Base-by-base conservation (phyloP, 139 green algal species). In the Ettlia oleoabundans region DNA sequence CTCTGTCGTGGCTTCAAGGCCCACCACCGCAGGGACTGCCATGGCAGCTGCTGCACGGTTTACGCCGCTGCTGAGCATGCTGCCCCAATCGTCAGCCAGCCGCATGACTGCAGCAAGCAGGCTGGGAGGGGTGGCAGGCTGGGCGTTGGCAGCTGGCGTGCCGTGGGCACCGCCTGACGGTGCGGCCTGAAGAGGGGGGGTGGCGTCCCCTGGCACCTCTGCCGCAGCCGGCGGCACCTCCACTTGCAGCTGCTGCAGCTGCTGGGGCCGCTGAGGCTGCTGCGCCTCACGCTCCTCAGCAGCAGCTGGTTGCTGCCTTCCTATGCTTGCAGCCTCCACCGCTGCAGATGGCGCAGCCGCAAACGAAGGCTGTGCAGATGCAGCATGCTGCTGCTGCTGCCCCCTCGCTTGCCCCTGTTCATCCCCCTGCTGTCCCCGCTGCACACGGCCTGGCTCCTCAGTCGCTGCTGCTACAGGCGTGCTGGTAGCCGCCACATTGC, bases 101-200 rank as follows among this genome's bases (percentile, higher is more conserved):
- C 35, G 42, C 51, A 83, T 77, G 24, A 83, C 78, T 32, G 78
- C 78, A 3, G 78, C 78, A 32, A 83, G 66, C 64, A 83, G 51
- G 51, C 78, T 35, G 2, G 78, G 65, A 1, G 78, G 78, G 4
- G 78, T 83, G 77, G 42, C 43, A 7, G 77, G 76, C 6, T 41
- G 51, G 21, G 6, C 32, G 72, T 32, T 24, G 13, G 19, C 33
- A 1, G 65, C 41, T 10, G 68, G 40, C 4, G 68, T 22, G 19
- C 33, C 41, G 55, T n/a, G 10, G 47, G 47, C 18, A 65, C 18
- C 55, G 15, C 18, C 18, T n/a, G 18, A 28, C 9, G 15, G 18
- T 65, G 55, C 55, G 13, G 47, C 47, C 13, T 58, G 47, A 28
- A 32, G n/a, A 38, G 63, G 63, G 7, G 63, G 63, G 13, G 63